Percentiles rank a stretch among this genome's conserved stretches.
phyloP scores from a whole-genome alignment of 345 rosid species.

The Ceriops zippeliana region DNA sequence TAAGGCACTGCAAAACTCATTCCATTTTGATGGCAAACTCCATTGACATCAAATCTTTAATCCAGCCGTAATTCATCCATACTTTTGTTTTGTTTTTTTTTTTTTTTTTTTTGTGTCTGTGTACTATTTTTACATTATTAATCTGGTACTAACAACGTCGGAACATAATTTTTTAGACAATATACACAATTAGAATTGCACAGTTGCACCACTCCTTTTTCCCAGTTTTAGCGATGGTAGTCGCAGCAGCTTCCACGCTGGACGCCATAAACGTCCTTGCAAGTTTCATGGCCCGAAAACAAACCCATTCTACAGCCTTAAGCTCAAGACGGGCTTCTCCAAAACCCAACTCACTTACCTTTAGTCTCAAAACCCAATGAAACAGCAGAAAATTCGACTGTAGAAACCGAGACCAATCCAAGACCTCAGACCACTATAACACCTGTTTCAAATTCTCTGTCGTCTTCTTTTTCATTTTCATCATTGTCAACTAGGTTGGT shows the following conservation, averaged over 20 bases:
- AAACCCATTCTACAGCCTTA: slow-evolving; percentile 14
- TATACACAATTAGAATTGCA: background rate
- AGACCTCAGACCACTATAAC: slow-evolving; percentile 8
- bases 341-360: slow-evolving; percentile 20
- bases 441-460: slow-evolving; percentile 11
- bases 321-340: slow-evolving; percentile 25
- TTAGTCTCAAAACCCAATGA: slow-evolving; percentile 20
- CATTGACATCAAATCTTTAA: too few species aligned
- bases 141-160: too few species aligned
- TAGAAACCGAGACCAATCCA: slow-evolving; percentile 11
- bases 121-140: too few species aligned
- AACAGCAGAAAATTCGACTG: slow-evolving; percentile 25
- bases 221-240: slow-evolving; percentile 16
- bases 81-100: too few species aligned
- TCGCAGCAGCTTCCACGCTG: slow-evolving; percentile 28
- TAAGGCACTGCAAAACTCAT: too few species aligned
- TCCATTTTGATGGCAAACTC: too few species aligned
- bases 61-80: too few species aligned
- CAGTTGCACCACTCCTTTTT: background rate
- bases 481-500: slow-evolving; percentile 47
- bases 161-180: too few species aligned
- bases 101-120: too few species aligned
- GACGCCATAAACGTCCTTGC: slow-evolving; percentile 30
- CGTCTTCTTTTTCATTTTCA: slow-evolving; percentile 13
- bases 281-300: slow-evolving; percentile 17